Base-by-base conservation (phyloP, 345 rosid genomes). In the Hypericum androsaemum region DNA sequence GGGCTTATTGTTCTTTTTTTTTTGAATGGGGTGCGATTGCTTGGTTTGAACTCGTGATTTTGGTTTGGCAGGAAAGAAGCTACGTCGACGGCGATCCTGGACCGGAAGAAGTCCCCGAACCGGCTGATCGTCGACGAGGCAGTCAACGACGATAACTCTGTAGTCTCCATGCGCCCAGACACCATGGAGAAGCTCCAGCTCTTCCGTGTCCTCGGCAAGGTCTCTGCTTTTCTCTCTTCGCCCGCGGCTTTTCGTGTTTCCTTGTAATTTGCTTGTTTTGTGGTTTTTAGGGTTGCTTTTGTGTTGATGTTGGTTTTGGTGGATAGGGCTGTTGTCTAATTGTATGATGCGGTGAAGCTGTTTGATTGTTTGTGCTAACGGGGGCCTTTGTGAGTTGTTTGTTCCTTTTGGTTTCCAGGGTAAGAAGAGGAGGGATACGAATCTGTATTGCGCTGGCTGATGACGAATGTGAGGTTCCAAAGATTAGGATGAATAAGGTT, bases 391-490 rank as follows among this genome's bases (percentile, higher is more conserved):
- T n/a, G n/a, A n/a, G n/a, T n/a, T n/a, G n/a, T n/a, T n/a, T n/a
- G n/a, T n/a, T n/a, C n/a, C n/a, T n/a, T n/a, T 7, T 37, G 37
- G 28, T 46, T 59, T 50, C 46, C 47, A 83, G 83, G 86, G 83
- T 8, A 77, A 83, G 82, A 83, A 83, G 52, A 70, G 86, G 51
- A 83, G 67, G 63, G 86, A 80, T 57, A 80, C 86, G 10, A n/a
- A 63, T 80, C 16, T 80, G 89, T 70, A 80, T 82, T 61, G 86
- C 80, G 53, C 68, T 79, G 56, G 83, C 81, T 65, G 89, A 83
- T 47, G 89, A 83, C 0, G 64, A 77, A 43, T 80, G 86, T 5
- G 86, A 77, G 12, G 62, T 49, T 41, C 69, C 83, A 0, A 82
- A 73, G 42, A 79, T 82, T 36, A 71, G 86, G 72, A 73, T 82